phyloP scores from a whole-genome alignment of 2,329 filamentous ascomycete species.

The Alternaria alternata region DNA sequence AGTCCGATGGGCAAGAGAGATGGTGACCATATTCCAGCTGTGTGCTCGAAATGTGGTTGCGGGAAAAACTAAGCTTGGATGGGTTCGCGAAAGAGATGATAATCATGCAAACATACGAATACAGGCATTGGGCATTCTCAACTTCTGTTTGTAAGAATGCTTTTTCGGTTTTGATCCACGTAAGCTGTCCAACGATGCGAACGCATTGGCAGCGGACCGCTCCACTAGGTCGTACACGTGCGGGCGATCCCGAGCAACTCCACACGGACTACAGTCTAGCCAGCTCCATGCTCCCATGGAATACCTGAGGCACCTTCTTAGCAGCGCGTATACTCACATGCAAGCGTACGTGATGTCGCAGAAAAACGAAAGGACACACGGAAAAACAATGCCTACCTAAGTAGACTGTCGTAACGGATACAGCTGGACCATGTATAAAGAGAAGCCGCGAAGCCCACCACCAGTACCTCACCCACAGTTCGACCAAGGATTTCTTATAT shows the following conservation, averaged over 20 bases:
- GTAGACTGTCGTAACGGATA: not conserved
- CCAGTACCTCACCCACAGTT: not conserved
- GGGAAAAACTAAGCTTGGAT: not conserved
- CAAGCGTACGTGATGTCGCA: not conserved
- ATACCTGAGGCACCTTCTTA: not conserved
- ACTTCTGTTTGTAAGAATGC: not conserved
- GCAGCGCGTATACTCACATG: not conserved
- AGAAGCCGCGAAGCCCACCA: rapidly evolving
- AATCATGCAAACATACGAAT: not conserved
- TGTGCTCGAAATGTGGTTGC: not conserved
- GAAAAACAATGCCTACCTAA: not conserved
- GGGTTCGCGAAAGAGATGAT: not conserved
- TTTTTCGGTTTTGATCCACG: not conserved
- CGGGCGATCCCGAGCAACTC: not conserved
- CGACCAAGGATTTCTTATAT: not conserved
- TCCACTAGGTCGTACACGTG: not conserved
- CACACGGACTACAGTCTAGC: not conserved
- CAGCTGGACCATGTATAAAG: not conserved
- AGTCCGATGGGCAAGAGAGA: not conserved
- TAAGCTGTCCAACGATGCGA: not conserved
- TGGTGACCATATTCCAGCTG: not conserved
- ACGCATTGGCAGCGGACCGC: not conserved
- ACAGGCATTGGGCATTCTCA: not conserved
- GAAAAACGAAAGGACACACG: not conserved
- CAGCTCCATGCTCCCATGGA: not conserved